Base-by-base conservation (phyloP, 139 green algal genomes). In the Gonium pectorale region DNA sequence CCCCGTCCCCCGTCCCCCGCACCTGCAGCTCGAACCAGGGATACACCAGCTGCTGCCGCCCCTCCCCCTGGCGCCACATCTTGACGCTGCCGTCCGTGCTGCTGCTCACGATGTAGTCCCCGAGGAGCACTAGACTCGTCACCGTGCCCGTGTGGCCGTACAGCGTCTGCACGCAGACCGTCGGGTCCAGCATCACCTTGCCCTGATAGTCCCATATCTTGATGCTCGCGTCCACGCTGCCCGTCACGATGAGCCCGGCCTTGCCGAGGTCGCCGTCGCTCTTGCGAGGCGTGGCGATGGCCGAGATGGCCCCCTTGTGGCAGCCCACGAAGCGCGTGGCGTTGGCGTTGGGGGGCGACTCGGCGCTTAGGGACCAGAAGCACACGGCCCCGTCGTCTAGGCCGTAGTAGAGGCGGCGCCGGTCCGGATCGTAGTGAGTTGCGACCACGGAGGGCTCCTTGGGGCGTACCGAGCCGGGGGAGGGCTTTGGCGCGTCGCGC, bases 141-240 rank as follows among this genome's bases (percentile, higher is more conserved):
- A 96, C 77, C 6, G 90, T 96, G 67, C 91, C 88, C 67, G 49
- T 84, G 87, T 96, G 93, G 5, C 89, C 90, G 43, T 89, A 86
- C 63, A 96, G 67, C 7, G 90, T 94, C 87, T 96, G 93, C 33
- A 93, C 75, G 62, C 85, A 90, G 74, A 90, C 44, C 31, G 80
- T 75, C 31, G 86, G 49, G n/a, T 86, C 49, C 49, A 75, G 71
- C 44, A 66, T 73, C 40, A 88, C 63, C 59, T 82, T 82, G 68
- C 85, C 87, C 86, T 90, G 86, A 86, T 88, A 89, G 80, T 92
- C 89, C 92, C 92, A 95, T 7, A 95, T 73, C 67, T 93, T 94
- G 84, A 95, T 91, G 72, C 35, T 89, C 35, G 86, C 72, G 74
- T 94, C 90, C 44, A 92, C 90, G 35, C 86, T 91, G 5, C 92